These are phyloP conservation scores for Solanum commersonii DNA, from an alignment of 257 asterid genomes.

Conservation along the genomic window DNA sequence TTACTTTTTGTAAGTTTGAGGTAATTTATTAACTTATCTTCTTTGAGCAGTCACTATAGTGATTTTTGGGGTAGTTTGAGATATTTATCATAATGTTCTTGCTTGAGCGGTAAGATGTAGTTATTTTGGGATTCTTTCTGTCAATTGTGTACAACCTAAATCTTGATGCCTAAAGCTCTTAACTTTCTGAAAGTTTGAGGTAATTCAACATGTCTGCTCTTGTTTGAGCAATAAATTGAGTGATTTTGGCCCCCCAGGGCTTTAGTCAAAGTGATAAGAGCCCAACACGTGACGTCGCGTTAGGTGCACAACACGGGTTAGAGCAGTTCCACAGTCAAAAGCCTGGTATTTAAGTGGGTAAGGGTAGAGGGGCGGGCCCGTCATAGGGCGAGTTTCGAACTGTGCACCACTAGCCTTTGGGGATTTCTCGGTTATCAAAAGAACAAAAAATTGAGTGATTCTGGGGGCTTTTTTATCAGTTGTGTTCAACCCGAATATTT, in stretches of 20 bases:
- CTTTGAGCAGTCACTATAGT: not conserved
- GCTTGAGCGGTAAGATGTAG: not conserved
- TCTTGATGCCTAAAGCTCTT: not conserved
- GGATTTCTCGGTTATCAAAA: not conserved
- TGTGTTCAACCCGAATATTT: slow-evolving; percentile 3
- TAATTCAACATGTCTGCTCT: not conserved
- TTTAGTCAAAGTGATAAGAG: not conserved
- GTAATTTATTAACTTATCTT: slow-evolving; percentile 9
- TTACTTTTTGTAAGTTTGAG: slow-evolving; percentile 27
- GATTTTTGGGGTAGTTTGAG: not conserved
- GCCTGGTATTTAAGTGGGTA: not conserved
- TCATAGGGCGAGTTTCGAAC: not conserved
- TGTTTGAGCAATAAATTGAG: not conserved
- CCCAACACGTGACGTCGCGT: not conserved
- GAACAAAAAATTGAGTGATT: not conserved
- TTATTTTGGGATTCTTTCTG: not conserved
- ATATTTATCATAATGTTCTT: not conserved
- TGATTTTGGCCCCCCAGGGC: not conserved
- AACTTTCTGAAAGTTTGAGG: not conserved
- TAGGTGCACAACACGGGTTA: not conserved
- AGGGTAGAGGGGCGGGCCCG: not conserved
- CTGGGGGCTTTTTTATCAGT: slow-evolving; percentile 8
- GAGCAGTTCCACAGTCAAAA: not conserved
- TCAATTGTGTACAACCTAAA: not conserved
- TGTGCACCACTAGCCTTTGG: not conserved